A percentile compares a stretch with the other conserved stretches of the same genome.
Evolutionary conservation across 2,329 filamentous ascomycete species (phyloP).

Genomic region (Cladophialophora yegresii): DNA sequence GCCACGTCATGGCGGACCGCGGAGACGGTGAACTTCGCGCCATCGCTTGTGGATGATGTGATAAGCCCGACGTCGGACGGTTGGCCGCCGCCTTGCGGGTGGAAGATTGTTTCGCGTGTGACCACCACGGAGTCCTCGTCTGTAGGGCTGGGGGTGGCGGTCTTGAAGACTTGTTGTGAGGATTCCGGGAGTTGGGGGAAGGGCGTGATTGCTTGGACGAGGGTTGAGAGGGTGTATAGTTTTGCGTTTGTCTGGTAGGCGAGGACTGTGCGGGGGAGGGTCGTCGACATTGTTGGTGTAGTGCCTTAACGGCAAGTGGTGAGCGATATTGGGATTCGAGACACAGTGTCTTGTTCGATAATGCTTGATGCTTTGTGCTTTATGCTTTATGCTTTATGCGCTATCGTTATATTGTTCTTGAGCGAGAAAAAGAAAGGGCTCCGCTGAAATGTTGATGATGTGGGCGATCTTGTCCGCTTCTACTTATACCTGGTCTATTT

Average conservation of each 20-base stretch:
- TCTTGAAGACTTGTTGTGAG: conserved; percentile 62
- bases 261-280: conserved; percentile 22
- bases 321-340: neutral
- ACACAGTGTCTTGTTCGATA: neutral
- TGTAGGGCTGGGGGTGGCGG: conserved; percentile 39
- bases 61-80: conserved; percentile 68
- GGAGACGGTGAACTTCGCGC: conserved; percentile 54
- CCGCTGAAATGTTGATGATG: neutral
- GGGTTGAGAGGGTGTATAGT: conserved; percentile 27
- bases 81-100: conserved; percentile 73
- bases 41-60: conserved; percentile 36
- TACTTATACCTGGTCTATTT: neutral
- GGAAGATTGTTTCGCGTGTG: conserved; percentile 70
- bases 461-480: neutral
- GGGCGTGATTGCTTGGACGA: conserved; percentile 50
- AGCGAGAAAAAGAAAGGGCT: neutral
- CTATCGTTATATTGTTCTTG: neutral
- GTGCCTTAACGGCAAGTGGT: too few relatives aligned
- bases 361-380: neutral
- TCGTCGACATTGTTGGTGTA: conserved; percentile 21
- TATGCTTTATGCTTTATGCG: neutral
- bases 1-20: conserved; percentile 59
- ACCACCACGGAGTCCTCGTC: conserved; percentile 60
- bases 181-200: conserved; percentile 55
- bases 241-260: conserved; percentile 30